These are phyloP conservation scores for Suillus plorans DNA, from an alignment of 768 basidiomycete genomes.

Conservation along the genomic window DNA sequence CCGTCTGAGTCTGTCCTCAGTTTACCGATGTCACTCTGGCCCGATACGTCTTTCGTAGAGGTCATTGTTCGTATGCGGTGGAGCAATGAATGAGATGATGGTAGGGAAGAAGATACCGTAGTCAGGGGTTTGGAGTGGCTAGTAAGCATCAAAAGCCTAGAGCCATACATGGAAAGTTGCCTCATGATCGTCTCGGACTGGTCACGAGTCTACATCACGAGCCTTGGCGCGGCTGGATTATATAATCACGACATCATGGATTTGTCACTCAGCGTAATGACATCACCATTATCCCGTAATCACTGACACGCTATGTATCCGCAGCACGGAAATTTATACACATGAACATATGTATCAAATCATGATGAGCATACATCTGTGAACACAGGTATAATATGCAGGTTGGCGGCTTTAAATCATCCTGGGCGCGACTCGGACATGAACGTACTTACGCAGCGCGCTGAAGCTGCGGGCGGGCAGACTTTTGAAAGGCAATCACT, in stretches of 20 bases:
- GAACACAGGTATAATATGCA: background rate
- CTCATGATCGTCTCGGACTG: too few relatives aligned
- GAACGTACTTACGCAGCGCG: background rate
- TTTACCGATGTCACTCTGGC: constrained; percentile 53
- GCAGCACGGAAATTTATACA: too few relatives aligned
- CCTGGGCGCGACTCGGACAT: background rate
- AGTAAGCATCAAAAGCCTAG: constrained; percentile 5
- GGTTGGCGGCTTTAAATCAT: background rate
- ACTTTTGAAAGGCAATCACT: background rate
- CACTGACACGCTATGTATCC: too few relatives aligned
- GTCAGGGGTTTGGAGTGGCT: constrained; percentile 14
- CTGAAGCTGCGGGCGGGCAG: background rate
- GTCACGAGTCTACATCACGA: too few relatives aligned
- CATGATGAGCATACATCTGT: too few relatives aligned
- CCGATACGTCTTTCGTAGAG: constrained; percentile 30
- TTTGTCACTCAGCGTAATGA: too few relatives aligned
- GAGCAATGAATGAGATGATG: background rate
- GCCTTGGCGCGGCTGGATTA: too few relatives aligned
- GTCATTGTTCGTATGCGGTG: constrained; percentile 26
- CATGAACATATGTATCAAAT: too few relatives aligned
- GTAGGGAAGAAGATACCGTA: background rate
- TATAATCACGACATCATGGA: too few relatives aligned
- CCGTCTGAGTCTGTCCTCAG: constrained; percentile 59
- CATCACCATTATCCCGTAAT: too few relatives aligned
- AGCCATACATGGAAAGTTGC: constrained; percentile 13